Percentiles rank a stretch among this genome's conserved stretches.
These are phyloP conservation scores for Triticum monococcum DNA, from an alignment of 176 grass and related monocot genomes.

Conservation along the genomic window DNA sequence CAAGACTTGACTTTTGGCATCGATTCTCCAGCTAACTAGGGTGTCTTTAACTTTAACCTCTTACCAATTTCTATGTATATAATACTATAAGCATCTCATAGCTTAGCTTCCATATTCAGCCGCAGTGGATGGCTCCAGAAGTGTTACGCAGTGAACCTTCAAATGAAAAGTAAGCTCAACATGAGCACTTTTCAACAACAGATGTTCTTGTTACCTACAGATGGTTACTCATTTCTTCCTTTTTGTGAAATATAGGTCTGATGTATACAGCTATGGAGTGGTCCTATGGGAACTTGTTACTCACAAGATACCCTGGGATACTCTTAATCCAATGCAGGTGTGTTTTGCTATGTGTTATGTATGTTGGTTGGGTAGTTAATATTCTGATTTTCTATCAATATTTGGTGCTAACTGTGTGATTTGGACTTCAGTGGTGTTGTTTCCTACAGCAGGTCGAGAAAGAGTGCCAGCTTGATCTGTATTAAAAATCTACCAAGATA, in stretches of 20 bases:
- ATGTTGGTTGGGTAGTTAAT: neutral
- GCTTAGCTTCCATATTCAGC: conserved; percentile 48
- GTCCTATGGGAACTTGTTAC: conserved; percentile 91
- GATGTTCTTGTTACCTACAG: neutral
- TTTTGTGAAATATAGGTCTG: conserved; percentile 66
- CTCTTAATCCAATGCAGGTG: conserved; percentile 93
- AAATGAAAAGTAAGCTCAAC: conserved; percentile 70
- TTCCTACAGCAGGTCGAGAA: neutral
- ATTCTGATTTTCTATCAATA: neutral
- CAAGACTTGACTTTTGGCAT: conserved; percentile 5
- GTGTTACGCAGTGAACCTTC: conserved; percentile 89
- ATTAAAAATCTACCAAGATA: neutral
- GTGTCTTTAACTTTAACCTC: conserved; percentile 8
- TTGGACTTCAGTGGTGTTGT: neutral
- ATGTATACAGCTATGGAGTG: conserved; percentile 91
- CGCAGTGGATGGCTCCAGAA: conserved; percentile 99
- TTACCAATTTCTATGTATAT: conserved; percentile 5
- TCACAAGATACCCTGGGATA: conserved; percentile 93
- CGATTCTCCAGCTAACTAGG: neutral
- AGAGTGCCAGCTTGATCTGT: neutral
- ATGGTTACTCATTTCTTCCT: conserved; percentile 5
- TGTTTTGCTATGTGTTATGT: neutral
- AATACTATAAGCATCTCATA: conserved; percentile 21
- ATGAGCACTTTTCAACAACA: neutral
- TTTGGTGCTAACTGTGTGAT: neutral